Evolutionary conservation across 257 asterid genomes (phyloP).

Genomic region (Henckelia pumila): DNA sequence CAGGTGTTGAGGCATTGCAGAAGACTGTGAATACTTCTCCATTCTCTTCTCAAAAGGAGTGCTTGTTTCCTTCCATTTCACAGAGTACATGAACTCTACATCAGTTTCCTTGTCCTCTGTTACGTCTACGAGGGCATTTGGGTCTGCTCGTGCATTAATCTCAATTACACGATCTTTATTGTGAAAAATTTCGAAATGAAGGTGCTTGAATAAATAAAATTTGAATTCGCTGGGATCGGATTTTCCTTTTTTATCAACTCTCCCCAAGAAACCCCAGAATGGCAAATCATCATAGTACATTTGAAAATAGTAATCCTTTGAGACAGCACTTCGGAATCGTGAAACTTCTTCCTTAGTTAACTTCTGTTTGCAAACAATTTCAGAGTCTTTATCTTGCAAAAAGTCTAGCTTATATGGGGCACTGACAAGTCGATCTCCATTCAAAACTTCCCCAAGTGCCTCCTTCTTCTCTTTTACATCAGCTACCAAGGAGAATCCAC

Average conservation of each 20-base stretch:
- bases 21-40: slow-evolving; percentile 54
- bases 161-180: slow-evolving; percentile 47
- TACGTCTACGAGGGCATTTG: slow-evolving; percentile 45
- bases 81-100: slow-evolving; percentile 50
- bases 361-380: slow-evolving; percentile 42
- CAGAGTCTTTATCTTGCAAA: slow-evolving; percentile 45
- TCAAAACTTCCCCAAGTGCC: slow-evolving; percentile 53
- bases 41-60: slow-evolving; percentile 56
- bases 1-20: slow-evolving; percentile 52
- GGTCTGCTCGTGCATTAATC: slow-evolving; percentile 51
- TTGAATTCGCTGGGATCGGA: slow-evolving; percentile 46
- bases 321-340: slow-evolving; percentile 47
- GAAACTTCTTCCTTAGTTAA: slow-evolving; percentile 43
- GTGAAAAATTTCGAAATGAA: slow-evolving; percentile 45
- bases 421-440: slow-evolving; percentile 53
- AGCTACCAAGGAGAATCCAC: slow-evolving; percentile 29
- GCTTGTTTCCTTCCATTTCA: slow-evolving; percentile 53
- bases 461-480: slow-evolving; percentile 42
- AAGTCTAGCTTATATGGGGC: slow-evolving; percentile 53
- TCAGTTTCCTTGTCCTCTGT: slow-evolving; percentile 48
- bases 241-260: slow-evolving; percentile 49
- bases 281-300: slow-evolving; percentile 67
- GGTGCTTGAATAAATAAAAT: slow-evolving; percentile 43
- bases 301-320: slow-evolving; percentile 56
- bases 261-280: slow-evolving; percentile 60